These are phyloP conservation scores for Spirogloea muscicola DNA, from an alignment of 139 green algal genomes.

Conservation along the genomic window DNA sequence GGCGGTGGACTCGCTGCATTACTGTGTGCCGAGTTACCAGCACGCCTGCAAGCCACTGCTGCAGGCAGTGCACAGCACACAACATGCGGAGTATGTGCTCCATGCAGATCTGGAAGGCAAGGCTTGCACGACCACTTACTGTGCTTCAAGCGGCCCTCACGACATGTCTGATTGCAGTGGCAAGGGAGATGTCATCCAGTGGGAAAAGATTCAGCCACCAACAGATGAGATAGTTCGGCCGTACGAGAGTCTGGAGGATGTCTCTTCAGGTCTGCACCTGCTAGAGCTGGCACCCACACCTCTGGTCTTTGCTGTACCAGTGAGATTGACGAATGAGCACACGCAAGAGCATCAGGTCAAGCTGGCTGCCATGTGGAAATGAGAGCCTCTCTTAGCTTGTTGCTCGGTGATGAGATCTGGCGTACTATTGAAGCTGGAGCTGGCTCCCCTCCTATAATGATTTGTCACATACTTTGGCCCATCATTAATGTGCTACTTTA, in stretches of 20 bases:
- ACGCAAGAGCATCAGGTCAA: not conserved
- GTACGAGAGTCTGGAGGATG: slow-evolving; percentile 10
- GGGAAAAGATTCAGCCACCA: slow-evolving; percentile 35
- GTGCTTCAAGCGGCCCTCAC: too few species aligned
- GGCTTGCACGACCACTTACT: too few species aligned
- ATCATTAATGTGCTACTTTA: not conserved
- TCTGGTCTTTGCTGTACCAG: not conserved
- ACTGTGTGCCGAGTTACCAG: too few species aligned
- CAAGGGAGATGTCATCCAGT: slow-evolving; percentile 13
- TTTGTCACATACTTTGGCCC: not conserved
- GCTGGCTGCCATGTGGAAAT: not conserved
- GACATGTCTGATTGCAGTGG: slow-evolving; percentile 8
- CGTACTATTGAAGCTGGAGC: too few species aligned
- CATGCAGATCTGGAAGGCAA: too few species aligned
- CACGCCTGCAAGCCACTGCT: too few species aligned
- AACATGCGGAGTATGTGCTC: too few species aligned
- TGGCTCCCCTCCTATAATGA: not conserved
- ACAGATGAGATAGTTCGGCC: slow-evolving; percentile 20
- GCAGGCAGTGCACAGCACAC: too few species aligned
- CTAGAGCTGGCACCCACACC: not conserved
- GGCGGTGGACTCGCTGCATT: too few species aligned
- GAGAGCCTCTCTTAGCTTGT: not conserved
- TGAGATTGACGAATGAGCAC: not conserved
- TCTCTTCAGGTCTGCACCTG: not conserved
- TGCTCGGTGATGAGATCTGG: not conserved